A percentile compares a stretch with the other conserved stretches of the same genome.
Conservation (phyloP, 1,139 yeast species). For the Candida neerlandica region DNA sequence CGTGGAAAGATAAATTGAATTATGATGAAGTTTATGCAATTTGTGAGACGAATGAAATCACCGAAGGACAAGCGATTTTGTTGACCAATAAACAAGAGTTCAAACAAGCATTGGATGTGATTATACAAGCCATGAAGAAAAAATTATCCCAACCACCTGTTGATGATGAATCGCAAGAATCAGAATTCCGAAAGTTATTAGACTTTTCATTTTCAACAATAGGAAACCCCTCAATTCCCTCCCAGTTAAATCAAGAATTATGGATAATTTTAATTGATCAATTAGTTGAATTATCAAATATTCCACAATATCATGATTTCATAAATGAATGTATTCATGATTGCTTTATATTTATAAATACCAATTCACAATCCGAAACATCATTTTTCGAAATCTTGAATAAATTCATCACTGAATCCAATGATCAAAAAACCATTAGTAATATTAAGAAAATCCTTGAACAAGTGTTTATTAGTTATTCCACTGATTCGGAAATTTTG, state of each 20-base stretch:
- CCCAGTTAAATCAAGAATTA: conserved; percentile 32
- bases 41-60: conserved; percentile 28
- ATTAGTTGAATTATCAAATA: conserved; percentile 23
- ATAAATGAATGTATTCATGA: conserved; percentile 52
- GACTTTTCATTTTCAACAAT: conserved; percentile 39
- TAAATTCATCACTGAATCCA: conserved; percentile 36
- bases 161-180: conserved; percentile 15
- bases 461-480: conserved; percentile 65
- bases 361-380: conserved; percentile 26
- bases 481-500: conserved; percentile 62
- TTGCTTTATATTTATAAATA: conserved; percentile 49
- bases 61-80: conserved; percentile 27
- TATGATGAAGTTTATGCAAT: conserved; percentile 20
- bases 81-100: conserved; percentile 23
- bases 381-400: conserved; percentile 55
- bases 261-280: conserved; percentile 42
- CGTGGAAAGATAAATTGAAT: conserved; percentile 18
- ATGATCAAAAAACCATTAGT: conserved; percentile 45
- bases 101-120: conserved; percentile 28
- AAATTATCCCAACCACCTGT: conserved; percentile 8
- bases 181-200: conserved; percentile 31
- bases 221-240: conserved; percentile 22
- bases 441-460: conserved; percentile 63
- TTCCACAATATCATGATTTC: conserved; percentile 23
- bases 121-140: conserved; percentile 24